Conservation (phyloP, 495 filamentous ascomycete genomes). For the Lophiostoma macrostomum region DNA sequence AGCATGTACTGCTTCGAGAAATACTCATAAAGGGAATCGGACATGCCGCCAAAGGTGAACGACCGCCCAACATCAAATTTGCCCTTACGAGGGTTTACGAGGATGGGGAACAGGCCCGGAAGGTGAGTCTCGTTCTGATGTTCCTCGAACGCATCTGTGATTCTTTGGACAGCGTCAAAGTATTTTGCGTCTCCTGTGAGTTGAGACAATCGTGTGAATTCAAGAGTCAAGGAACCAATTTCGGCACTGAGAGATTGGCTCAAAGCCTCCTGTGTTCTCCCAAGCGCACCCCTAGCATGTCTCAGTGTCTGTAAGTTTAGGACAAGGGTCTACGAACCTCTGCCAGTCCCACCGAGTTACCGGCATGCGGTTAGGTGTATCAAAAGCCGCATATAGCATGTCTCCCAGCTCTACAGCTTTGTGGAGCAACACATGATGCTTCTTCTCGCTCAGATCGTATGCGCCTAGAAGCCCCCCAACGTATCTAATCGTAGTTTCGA, state of each 20-base stretch:
- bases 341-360: conserved; percentile 84
- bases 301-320: conserved; percentile 36
- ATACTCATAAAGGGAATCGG: conserved; percentile 94
- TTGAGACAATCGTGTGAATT: conserved; percentile 92
- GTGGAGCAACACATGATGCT: conserved; percentile 67
- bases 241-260: conserved; percentile 54
- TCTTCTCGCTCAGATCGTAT: conserved; percentile 53
- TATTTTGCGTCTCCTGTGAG: conserved; percentile 83
- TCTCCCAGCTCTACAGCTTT: conserved; percentile 89
- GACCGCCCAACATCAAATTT: not conserved
- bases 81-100: conserved; percentile 4
- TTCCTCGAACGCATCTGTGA: conserved; percentile 80
- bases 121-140: conserved; percentile 71
- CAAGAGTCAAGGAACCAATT: conserved; percentile 81
- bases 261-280: conserved; percentile 5
- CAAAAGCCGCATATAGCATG: conserved; percentile 88
- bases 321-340: conserved; percentile 53
- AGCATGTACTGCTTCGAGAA: conserved; percentile 80
- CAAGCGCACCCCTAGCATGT: conserved; percentile 60
- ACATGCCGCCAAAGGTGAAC: conserved; percentile 69
- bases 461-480: conserved; percentile 43
- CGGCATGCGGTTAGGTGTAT: conserved; percentile 96
- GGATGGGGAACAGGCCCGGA: conserved; percentile 62
- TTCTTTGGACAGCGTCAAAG: conserved; percentile 90
- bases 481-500: conserved; percentile 46